These are phyloP conservation scores for Phyllosticta citriasiana DNA, from an alignment of 2,329 filamentous ascomycete species.

Conservation along the genomic window DNA sequence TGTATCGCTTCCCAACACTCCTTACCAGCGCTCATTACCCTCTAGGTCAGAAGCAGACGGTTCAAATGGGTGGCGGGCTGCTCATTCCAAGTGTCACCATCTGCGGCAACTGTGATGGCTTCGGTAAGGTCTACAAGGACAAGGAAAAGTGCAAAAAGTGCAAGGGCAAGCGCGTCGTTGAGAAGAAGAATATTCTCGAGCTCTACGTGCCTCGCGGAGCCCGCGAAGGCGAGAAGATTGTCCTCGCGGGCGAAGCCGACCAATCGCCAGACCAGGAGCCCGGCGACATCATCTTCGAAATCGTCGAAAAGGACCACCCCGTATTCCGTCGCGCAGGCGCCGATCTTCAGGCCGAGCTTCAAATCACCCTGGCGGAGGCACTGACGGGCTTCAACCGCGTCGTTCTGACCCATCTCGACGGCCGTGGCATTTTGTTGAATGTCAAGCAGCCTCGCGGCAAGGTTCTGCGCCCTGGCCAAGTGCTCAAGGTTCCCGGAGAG, in stretches of 20 bases:
- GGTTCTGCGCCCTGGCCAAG: slow-evolving; percentile 71
- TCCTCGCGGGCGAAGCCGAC: slow-evolving; percentile 87
- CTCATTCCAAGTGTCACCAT: slow-evolving; percentile 69
- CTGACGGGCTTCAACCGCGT: slow-evolving; percentile 83
- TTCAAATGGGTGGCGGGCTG: slow-evolving; percentile 35
- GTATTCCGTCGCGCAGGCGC: slow-evolving; percentile 72
- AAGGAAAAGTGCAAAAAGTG: slow-evolving; percentile 99
- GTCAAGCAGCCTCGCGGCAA: slow-evolving; percentile 63
- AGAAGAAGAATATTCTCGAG: slow-evolving; percentile 89
- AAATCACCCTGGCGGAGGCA: slow-evolving; percentile 73
- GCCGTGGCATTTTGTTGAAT: slow-evolving; percentile 73
- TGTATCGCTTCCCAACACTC: slow-evolving; percentile 10
- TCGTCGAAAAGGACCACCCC: slow-evolving; percentile 73
- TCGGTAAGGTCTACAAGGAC: slow-evolving; percentile 81
- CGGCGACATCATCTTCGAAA: slow-evolving; percentile 84
- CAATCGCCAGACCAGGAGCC: slow-evolving; percentile 81
- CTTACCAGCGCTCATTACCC: slow-evolving; percentile 14
- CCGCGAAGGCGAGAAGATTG: slow-evolving; percentile 74
- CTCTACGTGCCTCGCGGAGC: slow-evolving; percentile 86
- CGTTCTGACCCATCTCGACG: slow-evolving; percentile 86
- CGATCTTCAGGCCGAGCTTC: slow-evolving; percentile 73
- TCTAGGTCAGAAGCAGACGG: slow-evolving; percentile 45
- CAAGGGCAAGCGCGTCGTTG: slow-evolving; percentile 79
- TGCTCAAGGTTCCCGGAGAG: slow-evolving; percentile 77
- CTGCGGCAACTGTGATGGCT: slow-evolving; percentile 75